phyloP scores from a whole-genome alignment of 1,284 basidiomycete species.

The Tilletia setariae region DNA sequence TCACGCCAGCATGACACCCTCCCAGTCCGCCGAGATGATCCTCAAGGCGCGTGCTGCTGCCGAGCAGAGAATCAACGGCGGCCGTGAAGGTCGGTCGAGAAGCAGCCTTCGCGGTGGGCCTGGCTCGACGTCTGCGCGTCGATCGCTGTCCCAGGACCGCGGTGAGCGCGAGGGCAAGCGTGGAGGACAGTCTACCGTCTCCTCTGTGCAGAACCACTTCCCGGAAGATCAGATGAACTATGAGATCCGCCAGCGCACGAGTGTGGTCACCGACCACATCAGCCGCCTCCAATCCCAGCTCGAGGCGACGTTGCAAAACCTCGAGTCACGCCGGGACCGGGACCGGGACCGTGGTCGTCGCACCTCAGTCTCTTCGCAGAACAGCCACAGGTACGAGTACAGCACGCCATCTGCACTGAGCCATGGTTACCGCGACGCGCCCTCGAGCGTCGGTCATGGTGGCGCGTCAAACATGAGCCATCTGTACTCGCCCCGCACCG shows the following conservation, averaged over 20 bases:
- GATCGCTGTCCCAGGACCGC: slow-evolving; percentile 11
- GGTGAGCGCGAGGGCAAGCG: slow-evolving; percentile 11
- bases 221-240: slow-evolving; percentile 50
- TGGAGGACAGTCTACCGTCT: neutral
- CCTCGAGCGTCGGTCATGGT: slow-evolving; percentile 37
- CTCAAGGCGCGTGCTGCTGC: slow-evolving; percentile 41
- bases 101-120: neutral
- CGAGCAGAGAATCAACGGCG: slow-evolving; percentile 29
- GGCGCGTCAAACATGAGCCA: neutral
- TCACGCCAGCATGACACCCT: slow-evolving; percentile 24
- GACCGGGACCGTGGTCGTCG: slow-evolving; percentile 24
- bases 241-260: slow-evolving; percentile 46
- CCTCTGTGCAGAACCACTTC: slow-evolving; percentile 35
- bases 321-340: slow-evolving; percentile 35
- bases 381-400: slow-evolving; percentile 25
- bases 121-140: neutral
- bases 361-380: slow-evolving; percentile 25
- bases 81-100: slow-evolving; percentile 5
- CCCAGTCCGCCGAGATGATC: slow-evolving; percentile 33
- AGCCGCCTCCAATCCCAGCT: slow-evolving; percentile 47
- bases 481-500: neutral
- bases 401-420: slow-evolving; percentile 19
- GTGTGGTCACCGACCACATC: slow-evolving; percentile 46
- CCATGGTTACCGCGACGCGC: slow-evolving; percentile 27
- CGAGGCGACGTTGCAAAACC: slow-evolving; percentile 42